Evolutionary conservation across 257 asterid genomes (phyloP), one percentile per base, ranked within the genome.

Genomic region (Nicotiana paniculata): DNA sequence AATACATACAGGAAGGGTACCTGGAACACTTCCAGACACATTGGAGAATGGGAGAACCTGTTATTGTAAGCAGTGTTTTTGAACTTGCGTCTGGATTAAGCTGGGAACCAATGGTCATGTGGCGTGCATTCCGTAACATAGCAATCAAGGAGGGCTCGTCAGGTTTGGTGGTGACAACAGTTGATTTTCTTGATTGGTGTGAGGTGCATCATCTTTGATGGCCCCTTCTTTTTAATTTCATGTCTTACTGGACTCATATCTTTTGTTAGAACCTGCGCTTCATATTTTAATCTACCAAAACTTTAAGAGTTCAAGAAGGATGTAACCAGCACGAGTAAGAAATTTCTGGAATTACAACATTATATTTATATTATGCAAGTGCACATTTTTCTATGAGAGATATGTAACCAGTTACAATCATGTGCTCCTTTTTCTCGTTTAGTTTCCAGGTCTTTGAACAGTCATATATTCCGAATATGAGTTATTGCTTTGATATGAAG

Each of bases 51-150:
- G 95, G 97, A 68, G 95, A 92, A 81, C 97, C 95, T 24, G 86
- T 91, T 24, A 81, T 92, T 66, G 89, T 92, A 32, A 81, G 86
- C 28, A 84, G 87, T 77, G 87, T 79, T 72, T 89, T 91, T 61
- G 86, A 87, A 77, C 76, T 62, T 15, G 46, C 93, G 62, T 83
- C 92, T 75, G 92, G 95, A 69, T 85, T 92, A 87, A 92, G 95
- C 81, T 93, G 97, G 95, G 93, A 91, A 54, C 97, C 97, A 39
- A 88, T 87, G 93, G 97, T 91, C 24, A 91, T 92, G 97, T 90
- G 95, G 95, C 95, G 95, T 80, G 97, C 97, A 43, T 66, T 87
- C 24, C 93, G 94, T 58, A 57, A 89, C 43, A 82, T 88, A 69
- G 33, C 26, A 8, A 24, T 70, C 35, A 81, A 79, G 68, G 83